Base-by-base conservation (phyloP, 1,284 basidiomycete species). In the Trichosporon faecale region DNA sequence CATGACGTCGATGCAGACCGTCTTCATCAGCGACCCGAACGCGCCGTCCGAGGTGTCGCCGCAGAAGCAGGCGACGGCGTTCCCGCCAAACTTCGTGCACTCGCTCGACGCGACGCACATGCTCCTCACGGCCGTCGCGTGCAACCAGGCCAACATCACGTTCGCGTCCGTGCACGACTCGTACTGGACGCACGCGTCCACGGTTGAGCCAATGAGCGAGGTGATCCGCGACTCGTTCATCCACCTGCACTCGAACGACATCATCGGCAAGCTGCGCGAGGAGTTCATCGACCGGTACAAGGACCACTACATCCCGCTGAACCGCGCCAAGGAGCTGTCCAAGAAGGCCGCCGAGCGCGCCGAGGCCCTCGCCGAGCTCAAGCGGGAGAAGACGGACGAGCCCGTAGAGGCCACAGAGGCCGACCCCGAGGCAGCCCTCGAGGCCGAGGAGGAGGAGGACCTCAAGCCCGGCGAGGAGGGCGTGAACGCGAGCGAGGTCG, bases 61-160 rank as follows among this genome's bases (percentile, higher is more conserved):
- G 0, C 78, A 86, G 72, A 97, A 97, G 83, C 96, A 99, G 82
- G 91, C 95, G 0, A 90, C 93, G 2, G 97, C 96, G 1, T 99
- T 99, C 89, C 96, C 96, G 12, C 97, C 96, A 49, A 99, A 99
- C 86, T 99, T 96, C 80, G 94, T 99, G 70, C 97, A 99, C 83
- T 94, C 92, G 77, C 87, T 99, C 65, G 97, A 99, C 82, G 97
- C 97, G 3, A 98, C 96, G 0, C 97, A 99, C 84, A 98, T 99
- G 95, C 91, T 98, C 88, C 85, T 98, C 74, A 98, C 95, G 0
- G 95, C 96, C n/a, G 86, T 97, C 52, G 91, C 93, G 78, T 98
- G 93, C 80, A 85, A 88, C 76, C 87, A 89, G 21, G 87, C 88
- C 77, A 86, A 86, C 64, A 81, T 97, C 71, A 91, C 91, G 0